A percentile compares a stretch with the other conserved stretches of the same genome.
These are phyloP conservation scores for Saccharomycopsis sp. DNA, from an alignment of 805 yeast species.

Conservation along the genomic window DNA sequence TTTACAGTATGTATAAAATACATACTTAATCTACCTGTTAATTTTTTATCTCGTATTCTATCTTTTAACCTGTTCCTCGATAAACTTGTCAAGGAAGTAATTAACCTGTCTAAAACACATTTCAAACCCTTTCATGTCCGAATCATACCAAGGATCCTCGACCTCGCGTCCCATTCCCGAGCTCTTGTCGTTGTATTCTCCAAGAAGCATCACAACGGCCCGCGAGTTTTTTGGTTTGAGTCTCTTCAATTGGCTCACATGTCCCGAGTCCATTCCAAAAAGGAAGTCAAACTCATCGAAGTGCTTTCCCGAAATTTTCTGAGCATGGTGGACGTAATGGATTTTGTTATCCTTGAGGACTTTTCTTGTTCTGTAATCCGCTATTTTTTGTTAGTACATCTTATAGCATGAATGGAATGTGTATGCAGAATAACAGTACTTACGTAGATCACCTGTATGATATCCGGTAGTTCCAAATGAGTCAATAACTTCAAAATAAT, in stretches of 20 bases:
- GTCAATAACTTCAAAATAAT: slow-evolving; percentile 9
- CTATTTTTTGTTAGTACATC: not conserved
- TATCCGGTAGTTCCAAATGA: slow-evolving; percentile 16
- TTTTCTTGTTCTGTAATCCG: slow-evolving; percentile 10
- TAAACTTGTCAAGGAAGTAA: slow-evolving; percentile 7
- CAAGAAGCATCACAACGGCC: slow-evolving; percentile 9
- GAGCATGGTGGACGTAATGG: slow-evolving; percentile 8
- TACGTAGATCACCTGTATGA: slow-evolving; percentile 14
- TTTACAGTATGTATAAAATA: not conserved
- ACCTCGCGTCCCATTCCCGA: slow-evolving; percentile 10
- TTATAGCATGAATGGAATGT: not conserved
- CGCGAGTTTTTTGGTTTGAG: slow-evolving; percentile 1
- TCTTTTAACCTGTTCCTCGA: slow-evolving; percentile 2
- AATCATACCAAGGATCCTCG: slow-evolving; percentile 16
- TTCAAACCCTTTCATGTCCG: slow-evolving; percentile 14
- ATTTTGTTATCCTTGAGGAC: slow-evolving; percentile 9
- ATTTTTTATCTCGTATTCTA: no score
- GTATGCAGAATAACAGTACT: not conserved
- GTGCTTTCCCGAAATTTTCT: slow-evolving; percentile 2
- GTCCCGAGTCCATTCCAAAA: slow-evolving; percentile 15
- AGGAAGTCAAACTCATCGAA: slow-evolving; percentile 11
- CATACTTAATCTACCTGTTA: not conserved
- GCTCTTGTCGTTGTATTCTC: slow-evolving; percentile 8
- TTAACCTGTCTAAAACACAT: slow-evolving; percentile 9
- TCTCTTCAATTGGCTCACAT: slow-evolving; percentile 10